These are phyloP conservation scores for Otatea glauca DNA, from an alignment of 176 grass and related monocot genomes.

Conservation along the genomic window DNA sequence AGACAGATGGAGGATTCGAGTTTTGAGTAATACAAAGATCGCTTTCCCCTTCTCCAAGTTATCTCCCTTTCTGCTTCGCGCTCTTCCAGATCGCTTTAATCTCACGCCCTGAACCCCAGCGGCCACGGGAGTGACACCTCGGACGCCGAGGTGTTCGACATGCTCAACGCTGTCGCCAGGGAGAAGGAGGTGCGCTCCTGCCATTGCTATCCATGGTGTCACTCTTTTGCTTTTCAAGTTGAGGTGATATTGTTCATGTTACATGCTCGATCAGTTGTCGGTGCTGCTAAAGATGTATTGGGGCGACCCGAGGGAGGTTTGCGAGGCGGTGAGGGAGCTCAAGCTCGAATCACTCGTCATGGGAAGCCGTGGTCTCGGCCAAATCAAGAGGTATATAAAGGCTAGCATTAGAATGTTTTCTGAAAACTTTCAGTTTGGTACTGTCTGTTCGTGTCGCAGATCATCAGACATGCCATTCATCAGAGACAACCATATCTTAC, in stretches of 20 bases:
- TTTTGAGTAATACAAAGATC: no score
- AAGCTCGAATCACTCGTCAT: slow-evolving; percentile 71
- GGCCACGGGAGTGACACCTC: no score
- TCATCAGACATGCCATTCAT: neutral
- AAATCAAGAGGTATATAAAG: slow-evolving; percentile 59
- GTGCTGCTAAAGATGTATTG: slow-evolving; percentile 70
- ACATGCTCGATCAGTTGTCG: slow-evolving; percentile 38
- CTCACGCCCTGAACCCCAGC: no score
- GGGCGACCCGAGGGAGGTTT: slow-evolving; percentile 86
- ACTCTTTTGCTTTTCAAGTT: neutral
- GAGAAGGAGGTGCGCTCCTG: slow-evolving; percentile 56
- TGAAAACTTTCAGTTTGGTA: neutral
- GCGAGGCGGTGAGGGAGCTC: slow-evolving; percentile 61
- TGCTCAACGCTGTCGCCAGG: slow-evolving; percentile 48
- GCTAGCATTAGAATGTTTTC: neutral
- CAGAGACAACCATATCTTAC: neutral
- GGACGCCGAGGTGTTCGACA: slow-evolving; percentile 61
- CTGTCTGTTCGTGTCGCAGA: neutral
- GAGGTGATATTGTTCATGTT: neutral
- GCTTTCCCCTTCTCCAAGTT: no score
- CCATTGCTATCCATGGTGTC: neutral
- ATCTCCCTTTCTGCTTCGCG: no score
- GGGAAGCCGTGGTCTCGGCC: slow-evolving; percentile 70
- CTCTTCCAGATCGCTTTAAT: no score
- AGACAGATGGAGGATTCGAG: no score